Percentiles rank a stretch among this genome's conserved stretches.
Conservation (phyloP, 2,329 filamentous ascomycete genomes). For the Aspergillus bombycis region DNA sequence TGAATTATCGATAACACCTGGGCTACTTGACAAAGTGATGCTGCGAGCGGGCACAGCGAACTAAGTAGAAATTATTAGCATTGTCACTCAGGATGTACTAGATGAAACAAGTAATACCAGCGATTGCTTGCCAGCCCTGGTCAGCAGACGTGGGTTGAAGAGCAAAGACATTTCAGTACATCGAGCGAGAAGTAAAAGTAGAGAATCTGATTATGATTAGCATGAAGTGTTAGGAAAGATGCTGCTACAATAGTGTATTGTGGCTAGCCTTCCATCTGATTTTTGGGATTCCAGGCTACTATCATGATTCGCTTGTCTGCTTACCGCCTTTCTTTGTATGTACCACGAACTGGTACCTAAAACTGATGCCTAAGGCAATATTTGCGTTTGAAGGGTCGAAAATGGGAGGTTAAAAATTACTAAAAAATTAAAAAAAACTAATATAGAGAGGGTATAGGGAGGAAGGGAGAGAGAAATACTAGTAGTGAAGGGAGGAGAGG, state of each 20-base stretch:
- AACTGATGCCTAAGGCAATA: neutral
- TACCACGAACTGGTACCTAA: neutral
- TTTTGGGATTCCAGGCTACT: neutral
- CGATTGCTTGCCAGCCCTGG: constrained; percentile 10
- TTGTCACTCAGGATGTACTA: neutral
- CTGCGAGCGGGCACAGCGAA: constrained; percentile 8
- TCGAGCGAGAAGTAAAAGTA: neutral
- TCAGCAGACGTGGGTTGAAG: constrained; percentile 8
- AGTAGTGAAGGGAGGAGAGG: neutral
- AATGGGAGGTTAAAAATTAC: neutral
- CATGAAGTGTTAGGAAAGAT: neutral
- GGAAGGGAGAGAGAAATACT: neutral
- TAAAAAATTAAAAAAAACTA: neutral
- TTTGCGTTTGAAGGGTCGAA: neutral
- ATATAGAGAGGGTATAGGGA: neutral
- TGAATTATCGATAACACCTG: neutral
- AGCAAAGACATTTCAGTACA: constrained; percentile 11
- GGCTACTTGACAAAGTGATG: constrained; percentile 8
- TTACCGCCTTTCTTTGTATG: neutral
- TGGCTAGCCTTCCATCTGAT: neutral
- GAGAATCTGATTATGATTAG: neutral
- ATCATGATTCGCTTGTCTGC: neutral
- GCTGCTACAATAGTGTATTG: neutral
- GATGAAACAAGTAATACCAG: constrained; percentile 14
- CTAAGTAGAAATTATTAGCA: constrained; percentile 7